Base-by-base conservation (phyloP, 805 yeast species). In the Jamesozyma jinghongensis region DNA sequence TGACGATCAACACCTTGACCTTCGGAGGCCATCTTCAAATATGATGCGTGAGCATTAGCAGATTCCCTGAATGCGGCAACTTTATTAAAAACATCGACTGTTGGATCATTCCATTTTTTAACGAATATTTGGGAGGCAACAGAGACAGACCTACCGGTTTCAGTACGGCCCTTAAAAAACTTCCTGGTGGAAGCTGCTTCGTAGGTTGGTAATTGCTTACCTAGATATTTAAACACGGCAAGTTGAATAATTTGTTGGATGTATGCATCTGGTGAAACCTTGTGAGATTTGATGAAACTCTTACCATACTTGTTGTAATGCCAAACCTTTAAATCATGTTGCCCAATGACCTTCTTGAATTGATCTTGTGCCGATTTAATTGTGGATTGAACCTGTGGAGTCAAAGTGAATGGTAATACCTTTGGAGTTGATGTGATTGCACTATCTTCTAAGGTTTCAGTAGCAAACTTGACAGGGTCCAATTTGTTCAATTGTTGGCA, bases 1-100 rank as follows among this genome's bases (percentile, higher is more conserved):
- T 90, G 98, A 59, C 98, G 83, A 62, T 90, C 98, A 44, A 85
- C 85, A 47, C 96, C 98, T 49, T 70, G 68, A 32, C 96, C 98
- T 45, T 75, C 79, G 20, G 87, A 75, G 1, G 97, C 97, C 43
- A 73, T 76, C 40, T 74, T 69, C 52, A 86, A 74, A 63, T 82
- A 87, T 41, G 67, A 65, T 41, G 81, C 79, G 61, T 90, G 98
- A 42, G 84, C 75, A 47, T 70, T 70, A 42, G 80, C 68, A 2
- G 97, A 94, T 22, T 68, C 71, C 49, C 82, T 76, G 62, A 85
- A 82, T 18, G 85, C 74, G 18, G 68, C 67, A 27, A 82, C 65
- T 63, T 84, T 85, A 17, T 76, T 79, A 17, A 66, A 70, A 36
- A 54, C 62, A 8, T 80, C 46, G 1, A 55, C 43, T 1, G 56